These are phyloP conservation scores for Ascochyta viciae-villosae DNA, from an alignment of 2,329 filamentous ascomycete species.

Conservation along the genomic window DNA sequence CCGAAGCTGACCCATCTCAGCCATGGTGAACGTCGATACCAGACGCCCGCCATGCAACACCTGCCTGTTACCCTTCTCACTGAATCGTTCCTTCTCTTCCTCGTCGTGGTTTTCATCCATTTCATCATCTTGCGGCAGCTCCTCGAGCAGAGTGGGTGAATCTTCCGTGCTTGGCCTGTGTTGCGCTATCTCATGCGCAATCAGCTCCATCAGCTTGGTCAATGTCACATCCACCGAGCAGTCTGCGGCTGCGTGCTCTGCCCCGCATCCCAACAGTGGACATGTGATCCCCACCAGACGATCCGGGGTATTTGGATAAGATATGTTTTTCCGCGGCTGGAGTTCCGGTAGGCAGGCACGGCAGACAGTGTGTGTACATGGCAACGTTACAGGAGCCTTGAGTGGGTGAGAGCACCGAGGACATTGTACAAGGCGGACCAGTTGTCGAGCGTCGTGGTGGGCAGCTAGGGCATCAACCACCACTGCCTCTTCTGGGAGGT, in stretches of 20 bases:
- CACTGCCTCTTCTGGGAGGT: constrained; percentile 37
- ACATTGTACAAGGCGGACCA: constrained; percentile 81
- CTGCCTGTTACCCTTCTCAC: constrained; percentile 41
- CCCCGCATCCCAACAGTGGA: constrained; percentile 69
- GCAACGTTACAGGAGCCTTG: constrained; percentile 73
- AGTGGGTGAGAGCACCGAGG: constrained; percentile 73
- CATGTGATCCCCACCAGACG: constrained; percentile 77
- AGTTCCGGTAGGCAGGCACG: constrained; percentile 73
- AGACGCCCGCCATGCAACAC: constrained; percentile 66
- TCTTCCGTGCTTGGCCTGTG: constrained; percentile 44
- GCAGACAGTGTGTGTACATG: constrained; percentile 83
- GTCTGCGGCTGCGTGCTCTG: constrained; percentile 78
- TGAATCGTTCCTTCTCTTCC: constrained; percentile 41
- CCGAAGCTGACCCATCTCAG: constrained; percentile 65
- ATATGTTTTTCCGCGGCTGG: constrained; percentile 71
- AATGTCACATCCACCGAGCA: constrained; percentile 80
- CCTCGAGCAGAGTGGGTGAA: constrained; percentile 51
- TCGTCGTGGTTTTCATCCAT: constrained; percentile 46
- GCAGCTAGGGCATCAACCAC: constrained; percentile 54
- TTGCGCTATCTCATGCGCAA: constrained; percentile 59
- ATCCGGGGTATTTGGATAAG: constrained; percentile 74
- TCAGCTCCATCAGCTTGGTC: constrained; percentile 68
- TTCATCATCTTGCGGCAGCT: constrained; percentile 47
- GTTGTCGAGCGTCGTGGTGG: constrained; percentile 64
- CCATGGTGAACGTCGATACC: constrained; percentile 71